Evolutionary conservation across 1,284 basidiomycete genomes (phyloP).

Genomic region (Ganoderma meredithae): DNA sequence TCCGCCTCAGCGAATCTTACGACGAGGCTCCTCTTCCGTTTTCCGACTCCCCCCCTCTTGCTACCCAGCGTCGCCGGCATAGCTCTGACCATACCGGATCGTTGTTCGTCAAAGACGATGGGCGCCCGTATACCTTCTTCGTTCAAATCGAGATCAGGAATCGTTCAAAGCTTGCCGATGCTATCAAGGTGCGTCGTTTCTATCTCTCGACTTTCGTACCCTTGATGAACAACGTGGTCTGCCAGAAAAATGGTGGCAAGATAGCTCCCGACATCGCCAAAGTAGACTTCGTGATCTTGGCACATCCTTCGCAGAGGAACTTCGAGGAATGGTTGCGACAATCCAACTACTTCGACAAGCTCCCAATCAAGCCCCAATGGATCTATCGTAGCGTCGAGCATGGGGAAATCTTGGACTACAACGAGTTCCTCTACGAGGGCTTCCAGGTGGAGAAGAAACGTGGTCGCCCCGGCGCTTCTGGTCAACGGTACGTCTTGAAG

Average conservation of each 20-base stretch:
- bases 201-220: background rate
- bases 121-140: slow-evolving; percentile 32
- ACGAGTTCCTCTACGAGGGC: slow-evolving; percentile 43
- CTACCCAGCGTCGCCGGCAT: slow-evolving; percentile 7
- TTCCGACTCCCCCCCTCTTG: slow-evolving; percentile 14
- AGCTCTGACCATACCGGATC: slow-evolving; percentile 7
- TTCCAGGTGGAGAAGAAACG: slow-evolving; percentile 30
- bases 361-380: slow-evolving; percentile 58
- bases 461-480: slow-evolving; percentile 26
- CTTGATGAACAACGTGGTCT: slow-evolving; percentile 11
- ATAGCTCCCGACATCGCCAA: slow-evolving; percentile 56
- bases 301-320: slow-evolving; percentile 50
- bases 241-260: slow-evolving; percentile 67
- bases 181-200: slow-evolving; percentile 32
- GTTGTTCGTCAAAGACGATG: slow-evolving; percentile 30
- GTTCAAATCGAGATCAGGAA: slow-evolving; percentile 40
- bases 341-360: slow-evolving; percentile 45
- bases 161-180: slow-evolving; percentile 34
- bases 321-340: slow-evolving; percentile 54
- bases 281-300: slow-evolving; percentile 68
- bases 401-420: slow-evolving; percentile 53
- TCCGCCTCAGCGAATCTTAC: slow-evolving; percentile 13
- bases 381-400: slow-evolving; percentile 60
- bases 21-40: slow-evolving; percentile 19
- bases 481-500: slow-evolving; percentile 20